phyloP scores from a whole-genome alignment of 441 rosid genomes.

The Flueggea neowawraea region DNA sequence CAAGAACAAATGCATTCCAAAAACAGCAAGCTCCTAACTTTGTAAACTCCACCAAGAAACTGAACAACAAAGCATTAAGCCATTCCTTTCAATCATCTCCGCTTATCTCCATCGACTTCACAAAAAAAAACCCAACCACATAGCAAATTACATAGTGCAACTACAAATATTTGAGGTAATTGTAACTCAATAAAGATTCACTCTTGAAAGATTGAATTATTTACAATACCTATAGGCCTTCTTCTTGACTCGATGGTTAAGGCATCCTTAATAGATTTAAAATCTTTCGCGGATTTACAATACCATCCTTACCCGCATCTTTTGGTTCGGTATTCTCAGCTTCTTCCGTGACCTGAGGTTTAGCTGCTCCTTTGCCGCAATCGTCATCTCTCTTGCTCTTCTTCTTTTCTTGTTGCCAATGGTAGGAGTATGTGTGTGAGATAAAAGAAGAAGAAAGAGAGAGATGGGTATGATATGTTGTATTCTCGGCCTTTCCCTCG shows the following conservation, averaged over 20 bases:
- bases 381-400: slow-evolving; percentile 17
- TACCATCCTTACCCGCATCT: slow-evolving; percentile 15
- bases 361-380: not conserved
- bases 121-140: too few species aligned
- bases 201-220: slow-evolving; percentile 19
- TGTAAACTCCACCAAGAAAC: too few species aligned
- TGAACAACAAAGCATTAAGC: too few species aligned
- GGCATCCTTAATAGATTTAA: slow-evolving; percentile 57
- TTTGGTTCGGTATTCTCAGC: not conserved
- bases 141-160: too few species aligned
- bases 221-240: slow-evolving; percentile 93
- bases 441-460: too few species aligned
- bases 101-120: too few species aligned
- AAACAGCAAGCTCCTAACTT: too few species aligned
- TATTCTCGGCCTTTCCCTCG: too few species aligned
- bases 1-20: too few species aligned
- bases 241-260: slow-evolving; percentile 90
- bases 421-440: slow-evolving; percentile 3
- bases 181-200: not conserved
- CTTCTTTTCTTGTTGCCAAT: slow-evolving; percentile 55
- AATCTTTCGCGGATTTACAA: slow-evolving; percentile 51
- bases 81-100: too few species aligned
- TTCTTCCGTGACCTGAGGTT: not conserved
- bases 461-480: too few species aligned
- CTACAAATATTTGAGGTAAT: too few species aligned